Evolutionary conservation across 2,329 filamentous ascomycete species (phyloP).

Genomic region (Pseudogymnoascus verrucosus): DNA sequence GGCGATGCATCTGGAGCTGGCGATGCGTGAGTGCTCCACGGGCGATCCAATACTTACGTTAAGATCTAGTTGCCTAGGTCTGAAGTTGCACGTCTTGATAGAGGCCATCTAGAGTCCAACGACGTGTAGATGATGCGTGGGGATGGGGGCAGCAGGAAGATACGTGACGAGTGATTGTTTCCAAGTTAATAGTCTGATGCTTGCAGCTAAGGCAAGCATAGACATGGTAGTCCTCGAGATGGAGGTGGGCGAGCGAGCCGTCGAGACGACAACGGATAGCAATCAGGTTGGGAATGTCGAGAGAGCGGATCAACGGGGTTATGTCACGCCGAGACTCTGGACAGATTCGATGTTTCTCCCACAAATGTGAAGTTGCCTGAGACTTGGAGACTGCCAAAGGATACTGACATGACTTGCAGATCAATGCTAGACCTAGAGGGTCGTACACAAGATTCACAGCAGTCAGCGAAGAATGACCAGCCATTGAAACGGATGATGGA

Average conservation of each 20-base stretch:
- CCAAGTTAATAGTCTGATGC: slow-evolving; percentile 1
- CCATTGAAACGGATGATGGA: background rate
- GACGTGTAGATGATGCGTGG: background rate
- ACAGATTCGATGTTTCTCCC: background rate
- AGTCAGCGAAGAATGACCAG: background rate
- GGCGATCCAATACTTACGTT: background rate
- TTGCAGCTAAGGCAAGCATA: slow-evolving; percentile 6
- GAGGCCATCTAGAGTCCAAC: background rate
- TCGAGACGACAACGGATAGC: background rate
- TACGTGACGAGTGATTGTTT: background rate
- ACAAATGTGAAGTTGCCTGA: background rate
- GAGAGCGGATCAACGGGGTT: background rate
- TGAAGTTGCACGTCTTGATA: slow-evolving; percentile 4
- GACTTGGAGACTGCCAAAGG: background rate
- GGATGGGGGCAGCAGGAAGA: background rate
- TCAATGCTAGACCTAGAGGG: background rate
- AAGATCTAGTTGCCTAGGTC: background rate
- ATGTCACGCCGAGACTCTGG: background rate
- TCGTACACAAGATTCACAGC: background rate
- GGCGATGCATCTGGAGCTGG: no score
- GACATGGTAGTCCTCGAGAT: background rate
- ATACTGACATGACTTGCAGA: background rate
- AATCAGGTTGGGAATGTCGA: background rate
- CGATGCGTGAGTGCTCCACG: background rate
- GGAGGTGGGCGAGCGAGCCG: background rate